phyloP scores from a whole-genome alignment of 208 protist genomes.

The Leishmania braziliensis region DNA sequence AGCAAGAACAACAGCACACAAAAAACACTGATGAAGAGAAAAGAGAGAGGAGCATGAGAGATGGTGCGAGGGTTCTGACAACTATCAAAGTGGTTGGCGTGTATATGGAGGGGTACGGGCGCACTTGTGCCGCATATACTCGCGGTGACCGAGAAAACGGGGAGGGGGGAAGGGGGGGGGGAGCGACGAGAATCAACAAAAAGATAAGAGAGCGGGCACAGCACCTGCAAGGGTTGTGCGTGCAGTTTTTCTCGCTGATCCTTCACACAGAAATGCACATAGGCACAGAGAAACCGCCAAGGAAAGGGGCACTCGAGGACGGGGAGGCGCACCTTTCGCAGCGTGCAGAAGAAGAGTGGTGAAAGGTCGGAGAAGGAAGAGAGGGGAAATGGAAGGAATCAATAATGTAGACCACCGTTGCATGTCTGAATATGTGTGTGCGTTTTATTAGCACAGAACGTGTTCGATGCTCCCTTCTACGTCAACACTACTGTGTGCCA shows the following conservation, averaged over 20 bases:
- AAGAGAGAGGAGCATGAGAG: background rate
- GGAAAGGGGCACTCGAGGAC: background rate
- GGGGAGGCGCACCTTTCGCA: background rate
- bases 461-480: background rate
- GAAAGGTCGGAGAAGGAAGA: background rate
- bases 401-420: background rate
- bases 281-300: background rate
- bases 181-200: constrained; percentile 1
- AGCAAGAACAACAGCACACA: background rate
- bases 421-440: background rate
- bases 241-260: background rate
- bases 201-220: background rate
- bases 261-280: background rate
- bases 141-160: background rate
- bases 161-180: background rate
- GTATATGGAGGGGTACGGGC: background rate
- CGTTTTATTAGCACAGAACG: background rate
- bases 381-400: background rate
- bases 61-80: background rate
- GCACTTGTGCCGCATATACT: background rate
- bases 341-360: background rate
- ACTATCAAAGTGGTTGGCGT: background rate
- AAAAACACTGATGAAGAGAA: background rate
- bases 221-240: background rate
- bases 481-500: background rate